Evolutionary conservation across 2,329 filamentous ascomycete genomes (phyloP).

Genomic region (Byssoonygena ceratinophila): DNA sequence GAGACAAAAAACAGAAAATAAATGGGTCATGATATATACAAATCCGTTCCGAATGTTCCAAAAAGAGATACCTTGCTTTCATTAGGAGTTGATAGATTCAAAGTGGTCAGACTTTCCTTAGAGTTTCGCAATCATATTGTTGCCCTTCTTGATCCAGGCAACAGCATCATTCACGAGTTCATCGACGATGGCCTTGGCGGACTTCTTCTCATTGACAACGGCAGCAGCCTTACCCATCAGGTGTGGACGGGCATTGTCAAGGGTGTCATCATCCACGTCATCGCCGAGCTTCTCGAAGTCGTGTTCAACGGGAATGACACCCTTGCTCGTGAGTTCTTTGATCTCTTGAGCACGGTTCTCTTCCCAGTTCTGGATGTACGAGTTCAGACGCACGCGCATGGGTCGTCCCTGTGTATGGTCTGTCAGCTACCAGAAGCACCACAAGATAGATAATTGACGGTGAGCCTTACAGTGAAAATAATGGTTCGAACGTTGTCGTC

Average conservation of each 20-base stretch:
- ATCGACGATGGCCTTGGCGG: slow-evolving; percentile 82
- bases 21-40: slow-evolving; percentile 2
- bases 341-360: slow-evolving; percentile 82
- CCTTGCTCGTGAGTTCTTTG: slow-evolving; percentile 79
- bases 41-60: neutral
- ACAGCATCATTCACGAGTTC: slow-evolving; percentile 83
- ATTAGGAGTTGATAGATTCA: neutral
- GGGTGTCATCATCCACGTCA: slow-evolving; percentile 67
- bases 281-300: slow-evolving; percentile 75
- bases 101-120: slow-evolving; percentile 34
- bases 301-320: slow-evolving; percentile 83
- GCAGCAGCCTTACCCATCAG: slow-evolving; percentile 96
- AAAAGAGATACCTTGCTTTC: neutral
- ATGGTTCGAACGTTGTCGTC: slow-evolving; percentile 95
- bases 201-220: slow-evolving; percentile 84
- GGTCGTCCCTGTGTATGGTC: slow-evolving; percentile 55
- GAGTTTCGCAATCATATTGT: slow-evolving; percentile 58
- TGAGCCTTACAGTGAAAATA: slow-evolving; percentile 67
- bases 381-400: slow-evolving; percentile 82
- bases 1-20: too few species aligned
- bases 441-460: neutral
- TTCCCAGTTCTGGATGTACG: slow-evolving; percentile 95
- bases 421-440: neutral
- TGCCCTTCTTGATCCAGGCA: slow-evolving; percentile 56
- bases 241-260: slow-evolving; percentile 85